These are phyloP conservation scores for Collybiopsis luxurians DNA, from an alignment of 768 basidiomycete genomes.

Conservation along the genomic window DNA sequence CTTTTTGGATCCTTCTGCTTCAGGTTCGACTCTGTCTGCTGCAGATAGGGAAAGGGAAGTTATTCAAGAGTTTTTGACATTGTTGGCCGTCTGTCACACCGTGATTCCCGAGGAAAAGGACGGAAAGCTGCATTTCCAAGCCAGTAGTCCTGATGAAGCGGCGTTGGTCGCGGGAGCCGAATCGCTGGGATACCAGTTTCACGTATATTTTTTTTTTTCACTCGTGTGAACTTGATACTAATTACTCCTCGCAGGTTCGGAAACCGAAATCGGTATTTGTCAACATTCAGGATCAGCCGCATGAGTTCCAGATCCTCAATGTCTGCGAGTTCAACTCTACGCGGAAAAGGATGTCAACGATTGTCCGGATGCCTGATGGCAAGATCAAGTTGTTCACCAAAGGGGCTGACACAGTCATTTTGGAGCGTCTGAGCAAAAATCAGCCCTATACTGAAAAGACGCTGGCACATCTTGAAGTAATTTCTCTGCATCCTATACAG, in stretches of 20 bases:
- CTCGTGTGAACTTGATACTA: background rate
- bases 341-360: constrained; percentile 95
- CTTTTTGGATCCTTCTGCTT: constrained; percentile 47
- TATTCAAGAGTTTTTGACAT: constrained; percentile 69
- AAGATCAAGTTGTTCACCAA: constrained; percentile 95
- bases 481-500: constrained; percentile 11
- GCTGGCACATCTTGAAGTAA: constrained; percentile 84
- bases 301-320: constrained; percentile 90
- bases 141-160: constrained; percentile 97
- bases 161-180: constrained; percentile 95
- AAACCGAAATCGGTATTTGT: constrained; percentile 97
- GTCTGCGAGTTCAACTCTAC: constrained; percentile 99
- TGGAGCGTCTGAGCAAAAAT: constrained; percentile 85
- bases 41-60: constrained; percentile 48
- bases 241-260: constrained; percentile 57
- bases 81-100: constrained; percentile 95
- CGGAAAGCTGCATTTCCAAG: constrained; percentile 92
- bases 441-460: constrained; percentile 88
- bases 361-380: constrained; percentile 84
- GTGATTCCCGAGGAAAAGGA: constrained; percentile 92
- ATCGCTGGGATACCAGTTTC: constrained; percentile 87
- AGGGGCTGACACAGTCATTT: constrained; percentile 96
- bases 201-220: constrained; percentile 51
- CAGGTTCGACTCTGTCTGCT: constrained; percentile 26
- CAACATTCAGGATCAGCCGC: constrained; percentile 63